Percentiles rank a stretch among this genome's conserved stretches.
These are phyloP conservation scores for Kazachstania sp. DNA, from an alignment of 1,139 yeast genomes.

Conservation along the genomic window DNA sequence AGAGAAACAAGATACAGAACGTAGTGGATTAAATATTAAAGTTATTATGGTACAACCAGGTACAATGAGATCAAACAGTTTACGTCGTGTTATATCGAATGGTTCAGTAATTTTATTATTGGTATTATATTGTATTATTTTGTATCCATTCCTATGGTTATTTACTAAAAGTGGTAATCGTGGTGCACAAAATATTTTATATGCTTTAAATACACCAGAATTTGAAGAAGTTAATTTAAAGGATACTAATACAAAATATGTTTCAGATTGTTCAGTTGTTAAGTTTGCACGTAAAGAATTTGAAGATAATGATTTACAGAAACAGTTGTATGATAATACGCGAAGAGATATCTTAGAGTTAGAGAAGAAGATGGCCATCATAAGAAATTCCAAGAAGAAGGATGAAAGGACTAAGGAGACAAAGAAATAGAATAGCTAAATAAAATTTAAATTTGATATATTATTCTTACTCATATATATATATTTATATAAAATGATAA, in stretches of 20 bases:
- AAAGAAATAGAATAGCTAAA: neutral
- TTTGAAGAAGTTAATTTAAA: conserved; percentile 34
- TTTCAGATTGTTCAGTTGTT: conserved; percentile 63
- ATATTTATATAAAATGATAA: neutral
- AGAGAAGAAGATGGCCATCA: conserved; percentile 65
- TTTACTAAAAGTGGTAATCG: conserved; percentile 63
- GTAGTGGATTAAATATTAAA: conserved; percentile 65
- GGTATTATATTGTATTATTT: conserved; percentile 45
- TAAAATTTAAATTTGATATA: no score
- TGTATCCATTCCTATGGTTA: conserved; percentile 79
- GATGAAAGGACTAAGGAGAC: neutral
- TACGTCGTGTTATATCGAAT: conserved; percentile 67
- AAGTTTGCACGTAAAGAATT: conserved; percentile 56
- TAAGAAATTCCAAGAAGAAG: conserved; percentile 40
- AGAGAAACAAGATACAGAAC: conserved; percentile 37
- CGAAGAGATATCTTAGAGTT: conserved; percentile 45
- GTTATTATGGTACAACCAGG: conserved; percentile 88
- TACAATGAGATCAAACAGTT: conserved; percentile 75
- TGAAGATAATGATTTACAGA: conserved; percentile 52
- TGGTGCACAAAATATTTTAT: conserved; percentile 74
- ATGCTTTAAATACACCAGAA: conserved; percentile 66
- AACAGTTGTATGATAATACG: conserved; percentile 52
- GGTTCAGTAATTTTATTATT: conserved; percentile 69
- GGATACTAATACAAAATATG: conserved; percentile 57
- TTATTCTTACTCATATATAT: no score